These are phyloP conservation scores for Dimocarpus longan DNA, from an alignment of 345 rosid genomes.

Conservation along the genomic window DNA sequence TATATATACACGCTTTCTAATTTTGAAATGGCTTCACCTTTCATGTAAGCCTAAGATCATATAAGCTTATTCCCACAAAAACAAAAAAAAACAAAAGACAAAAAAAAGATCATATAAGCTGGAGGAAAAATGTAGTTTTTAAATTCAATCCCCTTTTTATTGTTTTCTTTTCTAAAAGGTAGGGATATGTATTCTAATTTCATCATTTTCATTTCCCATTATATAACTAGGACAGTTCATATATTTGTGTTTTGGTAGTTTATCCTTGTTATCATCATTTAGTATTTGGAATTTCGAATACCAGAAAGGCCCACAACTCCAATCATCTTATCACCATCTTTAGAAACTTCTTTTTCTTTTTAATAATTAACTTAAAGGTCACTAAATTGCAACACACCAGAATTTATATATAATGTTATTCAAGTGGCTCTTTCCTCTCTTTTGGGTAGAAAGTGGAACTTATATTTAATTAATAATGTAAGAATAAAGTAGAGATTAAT, in stretches of 20 bases:
- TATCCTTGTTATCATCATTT: conserved; percentile 36
- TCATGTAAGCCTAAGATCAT: background rate
- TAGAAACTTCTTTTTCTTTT: conserved; percentile 11
- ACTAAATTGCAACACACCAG: too few relatives aligned
- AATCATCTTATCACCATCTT: conserved; percentile 28
- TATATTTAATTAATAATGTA: background rate
- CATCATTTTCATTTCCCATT: background rate
- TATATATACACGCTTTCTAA: background rate
- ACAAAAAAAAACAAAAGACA: too few relatives aligned
- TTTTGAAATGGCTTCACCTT: background rate
- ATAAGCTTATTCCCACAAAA: too few relatives aligned
- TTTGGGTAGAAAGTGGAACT: conserved; percentile 14
- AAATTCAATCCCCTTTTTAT: background rate
- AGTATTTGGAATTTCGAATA: conserved; percentile 28
- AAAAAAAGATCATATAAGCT: background rate
- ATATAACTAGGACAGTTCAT: conserved; percentile 6
- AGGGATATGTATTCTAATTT: background rate
- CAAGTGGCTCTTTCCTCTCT: too few relatives aligned
- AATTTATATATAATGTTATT: too few relatives aligned
- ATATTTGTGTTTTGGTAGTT: conserved; percentile 16
- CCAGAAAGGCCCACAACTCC: conserved; percentile 38
- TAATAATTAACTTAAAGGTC: background rate
- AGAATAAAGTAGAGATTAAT: conserved; percentile 18
- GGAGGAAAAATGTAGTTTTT: background rate
- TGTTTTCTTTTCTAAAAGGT: background rate